Evolutionary conservation across 2,329 filamentous ascomycete genomes (phyloP), one percentile per base, ranked within the genome.

Genomic region (Aspergillus luchuensis): DNA sequence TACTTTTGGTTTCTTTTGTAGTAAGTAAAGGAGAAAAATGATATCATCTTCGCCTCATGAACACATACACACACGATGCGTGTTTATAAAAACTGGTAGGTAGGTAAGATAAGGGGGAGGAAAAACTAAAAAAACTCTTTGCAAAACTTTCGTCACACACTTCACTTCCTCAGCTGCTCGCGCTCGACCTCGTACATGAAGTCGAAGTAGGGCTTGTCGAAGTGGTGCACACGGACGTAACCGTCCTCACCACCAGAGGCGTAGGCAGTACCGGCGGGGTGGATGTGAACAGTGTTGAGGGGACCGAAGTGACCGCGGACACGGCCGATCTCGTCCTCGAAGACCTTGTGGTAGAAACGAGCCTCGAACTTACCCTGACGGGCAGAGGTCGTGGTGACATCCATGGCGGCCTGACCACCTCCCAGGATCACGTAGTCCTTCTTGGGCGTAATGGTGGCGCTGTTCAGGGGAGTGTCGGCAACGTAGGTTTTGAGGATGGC

Each of bases 311-410:
- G 95, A 66, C 95, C 95, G 76, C 92, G 87, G 67, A 99, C 95
- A 84, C 95, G 90, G 70, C 95, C 95, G 73, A 98, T 94, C 84
- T 99, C 95, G 80, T 99, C 94, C 81, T 97, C 92, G 78, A 99
- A 98, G 78, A 99, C 90, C 86, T 96, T 98, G 89, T 99, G 95
- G 85, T 97, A 99, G 86, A 99, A 99, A 68, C 95, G 89, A 48
- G 95, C 95, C 81, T 99, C 95, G 84, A 99, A 99, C 82, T 98
- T 98, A 81, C 95, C 95, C 84, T 99, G 95, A 68, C 95, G 88
- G 53, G 92, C 89, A 36, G 90, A 90, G 55, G 95, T 98, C 57
- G 91, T 96, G 61, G 95, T 99, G 80, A 99, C 95, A 76, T 98
- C 94, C 92, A 97, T 97, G 75, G 95, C 95, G 67, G 93, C 95